Conservation (phyloP, 176 grass and related monocot species). For the Raddia distichophylla region DNA sequence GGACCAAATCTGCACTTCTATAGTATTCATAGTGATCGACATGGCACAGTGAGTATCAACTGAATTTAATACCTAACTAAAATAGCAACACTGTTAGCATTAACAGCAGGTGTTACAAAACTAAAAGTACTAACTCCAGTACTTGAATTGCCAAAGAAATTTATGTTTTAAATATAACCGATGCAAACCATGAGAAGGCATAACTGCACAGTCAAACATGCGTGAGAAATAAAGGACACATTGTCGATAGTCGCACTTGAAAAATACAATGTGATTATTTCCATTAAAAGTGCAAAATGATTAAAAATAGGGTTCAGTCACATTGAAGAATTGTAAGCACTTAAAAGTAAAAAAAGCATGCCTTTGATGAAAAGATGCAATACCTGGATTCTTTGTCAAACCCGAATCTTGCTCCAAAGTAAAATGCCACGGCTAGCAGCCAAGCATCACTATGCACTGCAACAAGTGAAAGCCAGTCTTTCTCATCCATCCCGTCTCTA, state of each 20-base stretch:
- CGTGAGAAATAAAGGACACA: background rate
- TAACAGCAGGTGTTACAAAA: background rate
- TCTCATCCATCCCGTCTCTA: constrained; percentile 91
- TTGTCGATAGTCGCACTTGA: constrained; percentile 8
- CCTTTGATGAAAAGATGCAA: constrained; percentile 25
- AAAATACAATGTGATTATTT: background rate
- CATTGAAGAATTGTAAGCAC: background rate
- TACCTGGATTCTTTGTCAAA: constrained; percentile 95
- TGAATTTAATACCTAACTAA: background rate
- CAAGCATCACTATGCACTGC: constrained; percentile 92
- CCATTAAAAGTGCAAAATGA: background rate
- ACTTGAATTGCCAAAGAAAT: constrained; percentile 1
- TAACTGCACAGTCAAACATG: background rate
- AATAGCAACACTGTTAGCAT: background rate
- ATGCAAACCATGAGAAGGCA: constrained; percentile 21
- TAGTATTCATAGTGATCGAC: background rate
- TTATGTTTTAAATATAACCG: background rate
- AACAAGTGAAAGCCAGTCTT: constrained; percentile 91
- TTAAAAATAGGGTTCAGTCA: background rate
- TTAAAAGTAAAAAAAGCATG: constrained; percentile 20
- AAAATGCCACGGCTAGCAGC: constrained; percentile 81
- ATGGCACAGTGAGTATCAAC: background rate
- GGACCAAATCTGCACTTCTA: too few species aligned
- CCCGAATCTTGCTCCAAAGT: constrained; percentile 94
- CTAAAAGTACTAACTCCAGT: background rate